Base-by-base conservation (phyloP, 306 rosid genomes). In the Pachyrhizus erosus region DNA sequence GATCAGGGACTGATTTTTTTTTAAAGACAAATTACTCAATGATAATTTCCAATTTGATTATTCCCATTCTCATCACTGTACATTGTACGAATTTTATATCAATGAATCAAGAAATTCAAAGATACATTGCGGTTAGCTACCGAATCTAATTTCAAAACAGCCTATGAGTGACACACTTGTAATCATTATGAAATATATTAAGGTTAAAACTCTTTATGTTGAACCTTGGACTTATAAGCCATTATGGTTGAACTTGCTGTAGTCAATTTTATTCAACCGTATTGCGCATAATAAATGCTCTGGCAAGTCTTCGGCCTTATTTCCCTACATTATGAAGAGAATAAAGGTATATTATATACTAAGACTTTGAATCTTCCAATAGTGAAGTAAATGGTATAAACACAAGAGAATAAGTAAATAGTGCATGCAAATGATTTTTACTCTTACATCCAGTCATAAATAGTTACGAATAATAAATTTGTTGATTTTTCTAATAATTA, bases 291-390 rank as follows among this genome's bases (percentile, higher is more conserved):
- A 81, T 58, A 96, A 52, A 79, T 91, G 90, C 80, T 94, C 97
- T 1, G 98, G 98, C 88, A 92, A 85, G 62, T 94, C 98, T 84
- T 94, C 98, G 54, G 91, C 80, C 87, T 94, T 94, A 90, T 85
- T 92, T 48, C 92, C 98, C 98, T 92, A 77, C 77, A 77, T 48
- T 76, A 65, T 67, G 52, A 74, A 79, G 5, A 54, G 65, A 55
- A 82, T 26, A 31, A 27, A 54, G 24, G 20, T 37, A 62, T 39
- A 87, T 39, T 43, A 84, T 34, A 73, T 9, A 73, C 73, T 34
- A 82, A 68, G 54, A 11, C 34, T 33, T 55, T 33, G 58, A 40
- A 77, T 68, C 78, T 70, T 20, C 18, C 20, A 39, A 46, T 40
- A 72, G 49, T 58, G 9, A 31, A 34, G 54, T 45, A 39, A 42